Percentiles rank a stretch among this genome's conserved stretches.
These are phyloP conservation scores for Polyporus arcularius DNA, from an alignment of 768 basidiomycete genomes.

Conservation along the genomic window DNA sequence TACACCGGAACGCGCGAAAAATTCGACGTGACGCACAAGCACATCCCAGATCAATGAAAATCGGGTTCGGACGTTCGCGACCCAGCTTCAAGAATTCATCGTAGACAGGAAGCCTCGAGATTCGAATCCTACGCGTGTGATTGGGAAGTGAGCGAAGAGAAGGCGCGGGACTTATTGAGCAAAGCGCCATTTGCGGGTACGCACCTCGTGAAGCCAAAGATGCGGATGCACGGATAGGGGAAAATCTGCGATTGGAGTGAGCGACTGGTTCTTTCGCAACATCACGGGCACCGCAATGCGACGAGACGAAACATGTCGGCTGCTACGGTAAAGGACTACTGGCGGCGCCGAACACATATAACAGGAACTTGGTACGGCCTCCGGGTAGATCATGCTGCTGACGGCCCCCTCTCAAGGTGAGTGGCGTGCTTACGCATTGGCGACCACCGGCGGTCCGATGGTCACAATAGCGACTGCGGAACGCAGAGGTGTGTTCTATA, in stretches of 20 bases:
- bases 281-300: neutral
- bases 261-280: too few species aligned
- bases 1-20: neutral
- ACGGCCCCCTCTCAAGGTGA: too few species aligned
- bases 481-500: neutral
- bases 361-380: too few species aligned
- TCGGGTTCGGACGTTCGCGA: conserved; percentile 33
- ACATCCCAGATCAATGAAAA: conserved; percentile 45
- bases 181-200: neutral
- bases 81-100: conserved; percentile 34
- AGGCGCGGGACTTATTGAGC: neutral
- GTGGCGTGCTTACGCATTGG: too few species aligned
- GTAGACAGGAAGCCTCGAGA: conserved; percentile 22
- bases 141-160: neutral
- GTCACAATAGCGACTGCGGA: neutral
- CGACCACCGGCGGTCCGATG: too few species aligned
- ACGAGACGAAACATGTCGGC: neutral
- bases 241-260: conserved; percentile 10
- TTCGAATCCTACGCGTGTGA: conserved; percentile 9
- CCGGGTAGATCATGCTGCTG: too few species aligned
- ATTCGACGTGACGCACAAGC: conserved; percentile 32
- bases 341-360: too few species aligned
- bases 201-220: conserved; percentile 20
- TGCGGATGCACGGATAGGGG: conserved; percentile 26
- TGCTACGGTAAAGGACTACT: too few species aligned